Conservation (phyloP, 2,329 filamentous ascomycete species). For the Boeremia lycopersici region DNA sequence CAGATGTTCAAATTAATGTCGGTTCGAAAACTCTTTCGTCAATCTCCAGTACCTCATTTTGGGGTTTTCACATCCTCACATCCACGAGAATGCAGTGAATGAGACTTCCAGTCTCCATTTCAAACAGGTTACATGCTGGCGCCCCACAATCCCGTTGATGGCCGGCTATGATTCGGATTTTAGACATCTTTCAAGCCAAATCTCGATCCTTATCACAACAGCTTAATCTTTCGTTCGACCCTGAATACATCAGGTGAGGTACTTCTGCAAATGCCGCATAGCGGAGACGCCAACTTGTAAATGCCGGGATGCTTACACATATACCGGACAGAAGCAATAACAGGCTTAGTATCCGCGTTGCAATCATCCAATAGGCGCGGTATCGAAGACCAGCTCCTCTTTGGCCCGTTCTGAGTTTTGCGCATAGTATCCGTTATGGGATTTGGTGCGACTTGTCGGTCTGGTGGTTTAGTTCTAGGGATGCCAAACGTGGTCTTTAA, state of each 20-base stretch:
- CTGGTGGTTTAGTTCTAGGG: background rate
- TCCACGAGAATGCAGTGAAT: background rate
- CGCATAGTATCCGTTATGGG: background rate
- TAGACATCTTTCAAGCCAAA: background rate
- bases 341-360: background rate
- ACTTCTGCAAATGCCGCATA: background rate
- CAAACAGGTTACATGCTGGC: background rate
- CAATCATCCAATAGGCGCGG: background rate
- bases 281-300: background rate
- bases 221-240: background rate
- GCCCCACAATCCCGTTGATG: background rate
- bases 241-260: constrained; percentile 1
- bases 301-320: background rate
- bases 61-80: background rate
- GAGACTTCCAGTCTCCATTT: background rate
- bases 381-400: background rate
- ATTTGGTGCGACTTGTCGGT: background rate
- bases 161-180: background rate
- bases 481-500: background rate
- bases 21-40: background rate
- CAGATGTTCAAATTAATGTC: background rate
- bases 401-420: background rate
- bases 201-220: background rate
- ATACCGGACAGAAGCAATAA: background rate
- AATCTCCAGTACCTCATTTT: no score